phyloP scores from a whole-genome alignment of 73 alveolate species.

The Diophrys sp. region DNA sequence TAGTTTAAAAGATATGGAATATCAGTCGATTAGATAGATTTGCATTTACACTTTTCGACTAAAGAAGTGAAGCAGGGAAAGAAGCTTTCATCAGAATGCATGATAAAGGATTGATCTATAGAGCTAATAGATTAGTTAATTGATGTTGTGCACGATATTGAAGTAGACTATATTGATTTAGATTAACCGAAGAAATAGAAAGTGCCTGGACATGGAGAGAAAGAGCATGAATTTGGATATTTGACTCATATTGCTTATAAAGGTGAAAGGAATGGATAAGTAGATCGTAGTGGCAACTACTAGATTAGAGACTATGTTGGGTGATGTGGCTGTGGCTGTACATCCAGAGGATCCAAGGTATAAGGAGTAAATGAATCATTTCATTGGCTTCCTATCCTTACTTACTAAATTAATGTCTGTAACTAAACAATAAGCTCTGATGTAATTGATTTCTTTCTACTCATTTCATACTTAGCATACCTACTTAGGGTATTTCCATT shows the following conservation, averaged over 20 bases:
- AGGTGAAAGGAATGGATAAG: conserved; percentile 75
- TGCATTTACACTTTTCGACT: conserved; percentile 88
- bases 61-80: conserved; percentile 74
- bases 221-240: conserved; percentile 86
- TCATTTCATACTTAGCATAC: too few species aligned
- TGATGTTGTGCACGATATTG: conserved; percentile 98
- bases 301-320: conserved; percentile 98
- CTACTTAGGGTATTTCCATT: too few species aligned
- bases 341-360: conserved; percentile 97
- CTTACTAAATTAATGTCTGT: too few species aligned
- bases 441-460: too few species aligned
- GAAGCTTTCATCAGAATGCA: conserved; percentile 91
- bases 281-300: conserved; percentile 97
- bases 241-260: conserved; percentile 89
- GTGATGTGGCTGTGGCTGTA: conserved; percentile 99
- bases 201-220: conserved; percentile 86
- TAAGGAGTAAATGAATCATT: too few species aligned
- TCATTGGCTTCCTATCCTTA: too few species aligned
- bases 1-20: conserved; percentile 88
- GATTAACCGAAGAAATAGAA: conserved; percentile 61
- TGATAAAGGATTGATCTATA: conserved; percentile 94
- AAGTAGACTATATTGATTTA: conserved; percentile 81
- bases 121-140: conserved; percentile 95
- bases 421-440: too few species aligned
- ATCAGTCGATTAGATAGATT: conserved; percentile 90